A percentile compares a stretch with the other conserved stretches of the same genome.
Conservation (phyloP, 2,329 filamentous ascomycete species). For the Sclerotinia borealis region DNA sequence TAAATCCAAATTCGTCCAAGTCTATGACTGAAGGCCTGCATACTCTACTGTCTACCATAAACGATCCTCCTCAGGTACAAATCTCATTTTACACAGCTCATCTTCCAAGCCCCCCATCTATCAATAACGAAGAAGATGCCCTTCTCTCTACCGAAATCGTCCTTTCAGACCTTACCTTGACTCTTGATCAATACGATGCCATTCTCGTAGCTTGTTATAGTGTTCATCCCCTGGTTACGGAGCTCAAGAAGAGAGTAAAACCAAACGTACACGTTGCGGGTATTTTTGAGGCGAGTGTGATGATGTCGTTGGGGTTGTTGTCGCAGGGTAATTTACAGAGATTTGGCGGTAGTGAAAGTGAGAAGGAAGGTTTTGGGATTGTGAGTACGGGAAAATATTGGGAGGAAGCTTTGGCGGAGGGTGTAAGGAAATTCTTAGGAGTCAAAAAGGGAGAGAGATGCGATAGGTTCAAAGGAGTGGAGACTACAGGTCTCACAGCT, state of each 20-base stretch:
- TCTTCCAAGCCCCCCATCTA: conserved; percentile 70
- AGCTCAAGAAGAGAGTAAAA: conserved; percentile 42
- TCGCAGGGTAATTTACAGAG: conserved; percentile 26
- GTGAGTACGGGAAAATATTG: conserved; percentile 83
- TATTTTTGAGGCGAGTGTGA: conserved; percentile 81
- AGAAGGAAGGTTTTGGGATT: conserved; percentile 62
- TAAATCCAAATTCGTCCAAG: conserved; percentile 73
- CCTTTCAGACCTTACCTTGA: conserved; percentile 45
- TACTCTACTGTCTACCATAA: conserved; percentile 37
- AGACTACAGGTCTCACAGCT: conserved; percentile 75
- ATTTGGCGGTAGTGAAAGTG: conserved; percentile 10
- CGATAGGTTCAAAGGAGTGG: conserved; percentile 66
- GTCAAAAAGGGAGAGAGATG: conserved; percentile 23
- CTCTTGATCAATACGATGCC: conserved; percentile 54
- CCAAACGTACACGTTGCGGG: conserved; percentile 58
- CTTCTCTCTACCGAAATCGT: conserved; percentile 56
- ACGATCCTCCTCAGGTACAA: conserved; percentile 27
- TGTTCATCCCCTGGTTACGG: conserved; percentile 67
- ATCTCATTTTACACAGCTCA: conserved; percentile 35
- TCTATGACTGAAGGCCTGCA: conserved; percentile 65
- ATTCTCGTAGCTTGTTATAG: conserved; percentile 87
- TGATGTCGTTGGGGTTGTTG: conserved; percentile 38
- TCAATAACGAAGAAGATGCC: conserved; percentile 70
- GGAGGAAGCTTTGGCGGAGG: conserved; percentile 64
- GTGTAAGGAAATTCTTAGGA: conserved; percentile 60